Evolutionary conservation across 441 rosid genomes (phyloP), one percentile per base, ranked within the genome.

Genomic region (Arabidopsis hybrid): DNA sequence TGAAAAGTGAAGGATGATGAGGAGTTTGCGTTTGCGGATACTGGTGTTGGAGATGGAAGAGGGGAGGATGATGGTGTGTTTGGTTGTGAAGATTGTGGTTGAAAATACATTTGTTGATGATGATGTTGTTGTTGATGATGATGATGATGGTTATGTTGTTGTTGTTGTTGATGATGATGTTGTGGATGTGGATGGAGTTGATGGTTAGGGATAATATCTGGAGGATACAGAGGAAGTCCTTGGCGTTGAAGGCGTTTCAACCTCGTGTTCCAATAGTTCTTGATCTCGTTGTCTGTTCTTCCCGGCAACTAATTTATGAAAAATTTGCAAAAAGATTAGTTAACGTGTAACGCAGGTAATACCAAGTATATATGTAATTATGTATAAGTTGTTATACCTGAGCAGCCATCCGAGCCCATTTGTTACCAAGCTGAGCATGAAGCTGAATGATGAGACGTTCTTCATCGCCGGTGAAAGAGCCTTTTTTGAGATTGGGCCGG

Each of bases 331-430:
- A 59, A 32, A 13, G 1, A 60, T 67, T 7, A 60, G 63, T 17
- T 46, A 17, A 5, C 39, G 38, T 64, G 18, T 38, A 18, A 11
- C 13, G 35, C 47, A 43, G 7, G 21, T 52, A 32, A 63, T 50
- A 35, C 1, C n/a, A 29, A 40, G 16, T 58, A 14, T 13, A 34
- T n/a, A n/a, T n/a, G n/a, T n/a, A n/a, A n/a, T n/a, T 29, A 60
- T 12, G 18, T 16, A 18, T 4, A 14, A 35, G 55, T 43, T 52
- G 51, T 5, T 45, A 43, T 69, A 91, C 97, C 97, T 89, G 87
- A 73, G 85, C 80, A 7, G 98, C 97, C 97, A 93, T 93, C 53
- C 97, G 94, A 68, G 98, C 98, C 98, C 97, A 93, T 79, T 91
- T 93, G 75, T 93, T 93, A 62, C 97, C 98, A 11, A 84, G 85